Conservation (phyloP, 352 stramenopile genomes). For the Phytophthora citricola region DNA sequence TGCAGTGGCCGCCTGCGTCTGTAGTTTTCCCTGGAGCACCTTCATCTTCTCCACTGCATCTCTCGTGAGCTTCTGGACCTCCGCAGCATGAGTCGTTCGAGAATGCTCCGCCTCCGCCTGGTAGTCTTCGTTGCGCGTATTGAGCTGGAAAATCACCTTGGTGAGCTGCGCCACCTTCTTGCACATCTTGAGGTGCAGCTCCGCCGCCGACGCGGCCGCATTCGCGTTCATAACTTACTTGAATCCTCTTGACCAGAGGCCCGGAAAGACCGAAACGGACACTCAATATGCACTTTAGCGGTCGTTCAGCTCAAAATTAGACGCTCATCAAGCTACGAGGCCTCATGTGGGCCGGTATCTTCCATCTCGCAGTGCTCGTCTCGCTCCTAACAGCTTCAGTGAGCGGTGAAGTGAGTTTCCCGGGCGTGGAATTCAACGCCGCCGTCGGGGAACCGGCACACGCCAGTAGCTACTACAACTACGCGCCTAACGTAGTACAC, state of each 20-base stretch:
- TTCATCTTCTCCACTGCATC: slow-evolving; percentile 65
- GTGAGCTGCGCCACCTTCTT: slow-evolving; percentile 96
- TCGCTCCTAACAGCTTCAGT: slow-evolving; percentile 16
- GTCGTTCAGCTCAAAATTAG: slow-evolving; percentile 23
- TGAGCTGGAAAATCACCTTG: slow-evolving; percentile 95
- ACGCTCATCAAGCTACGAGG: background rate
- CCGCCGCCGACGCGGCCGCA: slow-evolving; percentile 31
- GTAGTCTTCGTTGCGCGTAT: slow-evolving; percentile 94
- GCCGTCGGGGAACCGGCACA: slow-evolving; percentile 56
- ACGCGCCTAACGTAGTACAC: slow-evolving; percentile 62
- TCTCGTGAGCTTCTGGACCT: slow-evolving; percentile 57
- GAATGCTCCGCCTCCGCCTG: slow-evolving; percentile 67
- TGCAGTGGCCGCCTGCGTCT: slow-evolving; percentile 37
- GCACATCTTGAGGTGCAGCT: slow-evolving; percentile 94
- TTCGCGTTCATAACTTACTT: slow-evolving; percentile 16
- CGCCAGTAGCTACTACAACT: slow-evolving; percentile 83
- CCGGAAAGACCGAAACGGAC: slow-evolving; percentile 22
- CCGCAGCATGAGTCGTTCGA: slow-evolving; percentile 40
- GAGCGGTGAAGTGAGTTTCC: slow-evolving; percentile 55
- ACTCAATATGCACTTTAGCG: slow-evolving; percentile 5
- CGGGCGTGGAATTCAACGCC: slow-evolving; percentile 72
- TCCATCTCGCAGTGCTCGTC: slow-evolving; percentile 3
- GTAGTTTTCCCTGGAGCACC: slow-evolving; percentile 48
- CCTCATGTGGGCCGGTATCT: slow-evolving; percentile 10
- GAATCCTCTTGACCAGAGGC: slow-evolving; percentile 6